Base-by-base conservation (phyloP, 176 grass and related monocot genomes). In the Oryza officinalis region DNA sequence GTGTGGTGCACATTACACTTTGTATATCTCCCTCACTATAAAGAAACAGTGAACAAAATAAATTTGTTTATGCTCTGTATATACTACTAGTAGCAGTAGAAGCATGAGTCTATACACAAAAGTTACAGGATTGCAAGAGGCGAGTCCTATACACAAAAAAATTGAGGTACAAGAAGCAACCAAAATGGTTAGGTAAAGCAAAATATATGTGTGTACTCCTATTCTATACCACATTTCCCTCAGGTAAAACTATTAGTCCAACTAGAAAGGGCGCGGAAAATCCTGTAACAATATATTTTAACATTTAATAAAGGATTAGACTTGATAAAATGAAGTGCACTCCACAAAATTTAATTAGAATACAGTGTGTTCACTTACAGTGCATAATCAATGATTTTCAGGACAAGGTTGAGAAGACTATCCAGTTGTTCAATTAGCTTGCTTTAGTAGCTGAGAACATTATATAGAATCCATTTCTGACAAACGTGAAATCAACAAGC, bases 391-490 rank as follows among this genome's bases (percentile, higher is more conserved):
- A 70, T 46, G 26, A 35, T 33, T 45, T 14, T n/a, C 15, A 27
- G 0, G 22, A 60, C 15, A 32, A 74, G 33, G 22, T 17, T 57
- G 4, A 52, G 61, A 46, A 4, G 33, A 47, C 4, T 26, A 12
- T 32, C 8, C 26, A 45, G 33, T 57, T 46, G 14, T 10, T 61
- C n/a, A 30, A 70, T 68, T 81, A 85, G 80, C 67, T 73, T 27
- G 85, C 63, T 91, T 97, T 97, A 76, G 84, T 94, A 28, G 88
- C 92, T 63, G 92, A 94, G 63, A 97, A 87, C 90, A 97, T 94
- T 78, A 91, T 89, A 90, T 93, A 97, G 10, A 77, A 80, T 72
- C 92, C 81, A 84, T 76, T 97, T 67, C 92, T 94, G 20, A 85
- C 82, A 91, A 85, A 91, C 27, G 74, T 91, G 68, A 95, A 93